phyloP scores from a whole-genome alignment of 352 stramenopile species.

The Phytophthora agathidicida region DNA sequence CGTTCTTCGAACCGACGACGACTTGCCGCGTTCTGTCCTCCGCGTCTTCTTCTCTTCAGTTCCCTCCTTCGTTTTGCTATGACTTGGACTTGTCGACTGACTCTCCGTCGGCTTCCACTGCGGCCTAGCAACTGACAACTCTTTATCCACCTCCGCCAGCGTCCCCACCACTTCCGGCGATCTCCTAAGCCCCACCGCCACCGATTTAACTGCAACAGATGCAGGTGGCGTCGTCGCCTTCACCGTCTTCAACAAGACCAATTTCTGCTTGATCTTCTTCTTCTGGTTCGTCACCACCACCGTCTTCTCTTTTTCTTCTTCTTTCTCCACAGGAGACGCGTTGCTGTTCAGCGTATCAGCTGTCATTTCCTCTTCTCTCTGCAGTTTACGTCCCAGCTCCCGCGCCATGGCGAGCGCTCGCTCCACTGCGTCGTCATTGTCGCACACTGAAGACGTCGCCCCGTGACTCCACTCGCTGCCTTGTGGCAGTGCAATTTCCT shows the following conservation, averaged over 20 bases:
- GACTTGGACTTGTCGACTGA: constrained; percentile 1
- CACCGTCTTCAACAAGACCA: constrained; percentile 8
- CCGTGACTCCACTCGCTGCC: constrained; percentile 38
- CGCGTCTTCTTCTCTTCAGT: not conserved
- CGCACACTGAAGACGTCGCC: not conserved
- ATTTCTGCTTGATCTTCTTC: constrained; percentile 5
- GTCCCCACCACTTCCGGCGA: not conserved
- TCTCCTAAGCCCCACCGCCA: not conserved
- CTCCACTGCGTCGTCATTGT: constrained; percentile 12
- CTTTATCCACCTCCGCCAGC: not conserved
- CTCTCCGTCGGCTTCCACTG: constrained; percentile 2
- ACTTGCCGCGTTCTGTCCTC: not conserved
- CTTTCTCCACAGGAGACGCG: not conserved
- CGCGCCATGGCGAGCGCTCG: constrained; percentile 13
- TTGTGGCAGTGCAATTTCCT: constrained; percentile 8
- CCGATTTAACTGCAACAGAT: not conserved
- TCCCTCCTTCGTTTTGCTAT: not conserved
- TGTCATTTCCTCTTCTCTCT: constrained; percentile 14
- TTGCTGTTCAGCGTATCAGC: constrained; percentile 22
- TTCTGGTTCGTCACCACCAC: too few species aligned
- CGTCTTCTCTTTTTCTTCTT: not conserved
- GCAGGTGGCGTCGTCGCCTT: not conserved
- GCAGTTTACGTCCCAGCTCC: not conserved
- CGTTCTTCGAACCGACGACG: not conserved
- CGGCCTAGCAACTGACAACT: not conserved